phyloP scores from a whole-genome alignment of 176 grass and related monocot genomes.

The Sorghum bicolor region Sorghum_bicolor_NCBIv3 NC_012879.2:57443501-57444000 shows the following conservation, averaged over 20 bases:
- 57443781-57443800: neutral
- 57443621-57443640: constrained; percentile 37
- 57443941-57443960: too few relatives aligned
- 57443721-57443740: neutral
- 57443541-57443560: neutral
- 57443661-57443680: constrained; percentile 12
- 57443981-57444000: too few relatives aligned
- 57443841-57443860: constrained; percentile 26
- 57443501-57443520: neutral
- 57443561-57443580: neutral
- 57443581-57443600: constrained; percentile 6
- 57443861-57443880: constrained; percentile 7
- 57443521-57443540: neutral
- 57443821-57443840: neutral
- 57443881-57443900: neutral
- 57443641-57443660: constrained; percentile 30
- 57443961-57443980: too few relatives aligned
- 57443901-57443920: neutral
- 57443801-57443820: too few relatives aligned
- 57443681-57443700: neutral
- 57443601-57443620: constrained; percentile 15
- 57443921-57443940: too few relatives aligned
- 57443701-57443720: neutral
- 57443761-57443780: neutral
- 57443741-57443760: neutral